Evolutionary conservation across 768 basidiomycete genomes (phyloP), one percentile per base, ranked within the genome.

Genomic region (Amanita rimosa): DNA sequence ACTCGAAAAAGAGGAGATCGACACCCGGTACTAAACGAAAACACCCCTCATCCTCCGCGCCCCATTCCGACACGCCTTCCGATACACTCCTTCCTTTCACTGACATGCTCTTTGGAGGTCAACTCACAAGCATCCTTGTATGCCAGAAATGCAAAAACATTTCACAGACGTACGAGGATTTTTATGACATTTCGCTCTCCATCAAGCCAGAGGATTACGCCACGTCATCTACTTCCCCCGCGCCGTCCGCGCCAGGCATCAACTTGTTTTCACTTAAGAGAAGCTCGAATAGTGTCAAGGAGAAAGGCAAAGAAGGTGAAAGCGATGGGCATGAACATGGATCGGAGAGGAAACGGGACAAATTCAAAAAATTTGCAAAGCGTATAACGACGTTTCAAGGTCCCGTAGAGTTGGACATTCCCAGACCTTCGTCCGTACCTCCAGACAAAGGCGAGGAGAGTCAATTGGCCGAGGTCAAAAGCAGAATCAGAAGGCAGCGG

Each of bases 141-240:
- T 98, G 94, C 62, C 90, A 93, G 56, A 78, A 79, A 51, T 98
- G 94, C 78, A 94, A 95, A 63, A 81, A 89, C 57, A 79, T 96
- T 44, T 95, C 92, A 2, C 82, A 91, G 55, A 89, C 86, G 4
- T 85, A 87, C 60, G 94, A 98, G 63, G 90, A 92, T 59, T 97
- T 96, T 63, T 84, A 86, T 62, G 94, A 96, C 63, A 83, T 98
- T 56, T 91, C 89, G 45, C 69, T 98, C 29, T 86, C 85, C 63
- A 84, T 94, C 62, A 88, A 84, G 60, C 76, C 83, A 0, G 87
- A 92, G 53, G 85, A 90, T 55, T 86, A 86, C 51, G 44, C 29
- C 46, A 54, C 39, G n/a, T 22, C 48, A n/a, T 29, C 47, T 10
- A 42, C 41, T 8, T 4, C 48, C 24, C 16, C 38, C 13, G 22